These are phyloP conservation scores for Physcomitrellopsis africana DNA, from an alignment of 225 moss, liverwort and hornwort species.

Conservation along the genomic window DNA sequence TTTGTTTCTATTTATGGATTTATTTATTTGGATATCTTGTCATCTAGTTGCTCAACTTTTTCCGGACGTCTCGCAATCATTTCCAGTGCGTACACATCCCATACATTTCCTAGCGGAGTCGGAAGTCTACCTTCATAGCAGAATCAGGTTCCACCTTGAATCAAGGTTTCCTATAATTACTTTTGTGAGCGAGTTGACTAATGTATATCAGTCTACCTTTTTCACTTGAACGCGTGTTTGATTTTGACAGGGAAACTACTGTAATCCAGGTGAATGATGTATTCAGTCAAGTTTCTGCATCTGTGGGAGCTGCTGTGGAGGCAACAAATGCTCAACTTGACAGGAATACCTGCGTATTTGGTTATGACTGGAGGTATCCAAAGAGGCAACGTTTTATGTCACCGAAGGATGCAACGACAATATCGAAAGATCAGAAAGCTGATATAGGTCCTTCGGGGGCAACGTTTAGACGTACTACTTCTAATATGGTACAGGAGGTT, in stretches of 20 bases:
- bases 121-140: conserved; percentile 7
- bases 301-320: conserved; percentile 79
- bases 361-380: conserved; percentile 49
- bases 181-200: conserved; percentile 4
- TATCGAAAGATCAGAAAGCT: conserved; percentile 33
- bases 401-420: conserved; percentile 44
- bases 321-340: conserved; percentile 71
- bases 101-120: conserved; percentile 4
- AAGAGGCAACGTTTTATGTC: conserved; percentile 64
- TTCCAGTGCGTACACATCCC: background rate
- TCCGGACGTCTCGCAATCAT: too few species aligned
- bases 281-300: conserved; percentile 66
- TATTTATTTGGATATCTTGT: conserved; percentile 5
- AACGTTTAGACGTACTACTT: conserved; percentile 20
- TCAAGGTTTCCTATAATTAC: conserved; percentile 23
- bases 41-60: background rate
- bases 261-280: conserved; percentile 69
- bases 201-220: conserved; percentile 6
- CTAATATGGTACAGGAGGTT: conserved; percentile 24
- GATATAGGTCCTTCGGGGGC: conserved; percentile 34
- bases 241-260: conserved; percentile 65
- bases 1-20: too few species aligned
- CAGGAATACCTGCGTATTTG: conserved; percentile 18
- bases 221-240: conserved; percentile 15
- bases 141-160: conserved; percentile 11